These are phyloP conservation scores for Mariannaea elegans DNA, from an alignment of 2,329 filamentous ascomycete species.

Conservation along the genomic window DNA sequence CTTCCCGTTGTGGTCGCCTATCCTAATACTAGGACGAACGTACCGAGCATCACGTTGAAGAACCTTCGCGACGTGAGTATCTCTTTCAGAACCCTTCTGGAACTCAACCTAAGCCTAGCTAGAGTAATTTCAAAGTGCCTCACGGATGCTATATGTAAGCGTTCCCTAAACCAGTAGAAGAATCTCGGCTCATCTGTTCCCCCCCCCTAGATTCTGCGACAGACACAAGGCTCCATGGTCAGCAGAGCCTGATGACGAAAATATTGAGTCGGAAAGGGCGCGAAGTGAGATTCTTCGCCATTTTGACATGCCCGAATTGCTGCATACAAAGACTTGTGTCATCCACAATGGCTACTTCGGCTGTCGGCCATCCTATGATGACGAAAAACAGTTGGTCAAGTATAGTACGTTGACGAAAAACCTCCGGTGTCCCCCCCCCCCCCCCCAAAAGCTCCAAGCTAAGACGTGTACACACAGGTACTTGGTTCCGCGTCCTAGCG, in stretches of 20 bases:
- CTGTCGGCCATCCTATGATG: slow-evolving; percentile 5
- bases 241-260: neutral
- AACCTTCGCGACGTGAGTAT: too few species aligned
- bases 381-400: neutral
- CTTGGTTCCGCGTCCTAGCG: slow-evolving; percentile 9
- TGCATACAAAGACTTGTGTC: neutral
- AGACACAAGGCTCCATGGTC: neutral
- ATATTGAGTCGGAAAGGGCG: neutral
- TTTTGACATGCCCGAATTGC: neutral
- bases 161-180: too few species aligned
- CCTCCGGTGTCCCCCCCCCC: too few species aligned
- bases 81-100: too few species aligned
- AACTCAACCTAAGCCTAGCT: too few species aligned
- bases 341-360: slow-evolving; percentile 12
- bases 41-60: too few species aligned
- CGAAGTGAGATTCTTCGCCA: neutral
- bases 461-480: neutral
- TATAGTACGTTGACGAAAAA: slow-evolving; percentile 4
- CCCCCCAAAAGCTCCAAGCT: neutral
- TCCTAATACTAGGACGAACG: too few species aligned
- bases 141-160: too few species aligned
- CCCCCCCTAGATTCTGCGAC: too few species aligned
- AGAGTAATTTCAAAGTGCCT: too few species aligned
- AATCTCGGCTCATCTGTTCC: too few species aligned
- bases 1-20: too few species aligned